Conservation (phyloP, 345 rosid species). For the Physaria fendleri region DNA sequence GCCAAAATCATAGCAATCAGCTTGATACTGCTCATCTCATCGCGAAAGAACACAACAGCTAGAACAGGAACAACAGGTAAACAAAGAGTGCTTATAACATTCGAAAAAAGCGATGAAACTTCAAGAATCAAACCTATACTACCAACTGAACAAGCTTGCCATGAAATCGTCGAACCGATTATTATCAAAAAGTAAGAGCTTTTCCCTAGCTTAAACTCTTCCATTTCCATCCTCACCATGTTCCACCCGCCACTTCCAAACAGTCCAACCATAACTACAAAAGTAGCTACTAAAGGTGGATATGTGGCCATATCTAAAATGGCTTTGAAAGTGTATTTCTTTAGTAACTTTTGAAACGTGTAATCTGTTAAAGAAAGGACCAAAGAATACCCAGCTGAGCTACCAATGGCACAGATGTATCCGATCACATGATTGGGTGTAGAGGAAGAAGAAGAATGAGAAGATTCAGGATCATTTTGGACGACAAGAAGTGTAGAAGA, state of each 20-base stretch:
- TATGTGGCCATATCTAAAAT: constrained; percentile 25
- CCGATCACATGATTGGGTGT: constrained; percentile 3
- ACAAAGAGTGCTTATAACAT: constrained; percentile 24
- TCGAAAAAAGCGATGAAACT: constrained; percentile 30
- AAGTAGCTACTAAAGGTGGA: constrained; percentile 20
- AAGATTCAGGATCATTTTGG: constrained; percentile 12
- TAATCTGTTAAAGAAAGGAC: constrained; percentile 20
- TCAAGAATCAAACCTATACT: constrained; percentile 26
- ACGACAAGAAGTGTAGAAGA: constrained; percentile 27
- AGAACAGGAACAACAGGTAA: constrained; percentile 25
- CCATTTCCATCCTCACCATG: constrained; percentile 15
- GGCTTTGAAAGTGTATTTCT: constrained; percentile 17
- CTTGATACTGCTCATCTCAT: constrained; percentile 27
- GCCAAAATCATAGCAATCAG: constrained; percentile 25
- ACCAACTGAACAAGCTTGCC: constrained; percentile 28
- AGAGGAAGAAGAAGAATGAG: background rate
- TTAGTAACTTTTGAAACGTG: constrained; percentile 10
- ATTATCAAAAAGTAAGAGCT: constrained; percentile 18
- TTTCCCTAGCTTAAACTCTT: constrained; percentile 34
- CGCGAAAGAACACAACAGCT: constrained; percentile 25
- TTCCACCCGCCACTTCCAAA: constrained; percentile 24
- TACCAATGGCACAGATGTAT: constrained; percentile 17
- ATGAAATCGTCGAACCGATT: constrained; percentile 10
- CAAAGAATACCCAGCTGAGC: constrained; percentile 22
- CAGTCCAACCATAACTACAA: constrained; percentile 13